Evolutionary conservation across 73 alveolate species (phyloP).

Genomic region (Paramecium octaurelia): DNA sequence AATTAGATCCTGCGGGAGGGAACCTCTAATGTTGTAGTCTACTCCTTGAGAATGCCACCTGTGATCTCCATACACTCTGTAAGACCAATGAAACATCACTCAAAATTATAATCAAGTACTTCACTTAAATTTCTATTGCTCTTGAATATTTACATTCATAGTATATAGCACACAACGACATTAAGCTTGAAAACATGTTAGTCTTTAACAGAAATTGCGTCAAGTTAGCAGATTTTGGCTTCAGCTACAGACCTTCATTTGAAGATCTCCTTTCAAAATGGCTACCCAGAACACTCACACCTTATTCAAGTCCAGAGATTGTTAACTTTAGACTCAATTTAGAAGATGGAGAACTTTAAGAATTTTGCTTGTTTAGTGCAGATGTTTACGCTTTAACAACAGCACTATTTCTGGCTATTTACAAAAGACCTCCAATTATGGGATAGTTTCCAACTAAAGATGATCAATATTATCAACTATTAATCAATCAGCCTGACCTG

Average conservation of each 20-base stretch:
- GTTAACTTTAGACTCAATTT: not conserved
- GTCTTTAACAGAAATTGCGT: not conserved
- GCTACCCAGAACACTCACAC: slow-evolving; percentile 11
- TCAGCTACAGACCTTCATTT: not conserved
- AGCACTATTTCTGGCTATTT: not conserved
- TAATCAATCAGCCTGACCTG: slow-evolving; percentile 12
- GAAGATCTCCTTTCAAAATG: not conserved
- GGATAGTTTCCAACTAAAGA: slow-evolving; percentile 1
- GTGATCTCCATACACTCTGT: slow-evolving; percentile 12
- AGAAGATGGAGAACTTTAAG: not conserved
- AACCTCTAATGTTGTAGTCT: not conserved
- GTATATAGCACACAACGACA: slow-evolving; percentile 30
- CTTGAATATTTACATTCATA: not conserved
- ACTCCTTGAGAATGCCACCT: not conserved
- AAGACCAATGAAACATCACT: not conserved
- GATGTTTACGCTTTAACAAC: slow-evolving; percentile 42
- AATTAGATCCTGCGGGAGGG: not conserved
- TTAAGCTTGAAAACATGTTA: slow-evolving; percentile 19
- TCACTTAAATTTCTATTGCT: not conserved
- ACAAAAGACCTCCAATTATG: slow-evolving; percentile 19
- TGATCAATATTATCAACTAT: not conserved
- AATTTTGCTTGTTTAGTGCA: not conserved
- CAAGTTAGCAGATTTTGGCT: slow-evolving; percentile 44
- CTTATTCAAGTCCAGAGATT: slow-evolving; percentile 35
- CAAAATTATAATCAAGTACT: not conserved